Evolutionary conservation across 2,329 filamentous ascomycete genomes (phyloP), one percentile per base, ranked within the genome.

Genomic region (Alternaria incomplexa): DNA sequence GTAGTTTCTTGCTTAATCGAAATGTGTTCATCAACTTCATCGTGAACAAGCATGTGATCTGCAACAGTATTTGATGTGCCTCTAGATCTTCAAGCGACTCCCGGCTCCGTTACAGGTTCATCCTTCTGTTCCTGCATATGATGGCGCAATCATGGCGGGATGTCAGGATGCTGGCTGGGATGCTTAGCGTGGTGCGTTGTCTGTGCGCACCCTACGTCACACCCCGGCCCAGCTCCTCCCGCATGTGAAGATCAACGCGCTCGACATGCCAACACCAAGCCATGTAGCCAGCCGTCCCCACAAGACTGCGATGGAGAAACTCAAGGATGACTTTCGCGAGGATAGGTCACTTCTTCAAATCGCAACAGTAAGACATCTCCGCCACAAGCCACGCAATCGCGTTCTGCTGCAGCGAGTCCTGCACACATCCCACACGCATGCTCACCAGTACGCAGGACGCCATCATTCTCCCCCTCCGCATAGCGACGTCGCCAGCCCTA

Each of bases 401-500:
- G 23, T 40, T 48, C 43, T 15, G 15, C 45, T 11, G n/a, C 45
- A 25, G 45, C 7, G 6, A 46, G 8, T 30, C 26, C 45, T 47
- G 22, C 44, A 17, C 26, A 9, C 22, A 17, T 50, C 20, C 30
- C 17, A 36, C 40, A 45, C 36, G n/a, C 9, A 58, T 50, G 51
- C 67, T 70, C 51, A 74, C 55, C 40, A 8, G 32, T 12, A 9
- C 15, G 5, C 67, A 90, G 88, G 82, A 85, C 70, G 79, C 83
- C 62, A 73, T 87, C 62, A 80, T 87, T 59, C 76, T 81, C 26
- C 88, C 88, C 17, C 70, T 90, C 65, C 85, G 82, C 64, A 77
- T 86, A 67, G 82, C 86, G 59, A 82, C 86, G 55, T 91, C 90
- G 3, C 88, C 86, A 58, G 81, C 86, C 30, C 88, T 90, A n/a